These are phyloP conservation scores for Russula virescens DNA, from an alignment of 768 basidiomycete species.

Conservation along the genomic window DNA sequence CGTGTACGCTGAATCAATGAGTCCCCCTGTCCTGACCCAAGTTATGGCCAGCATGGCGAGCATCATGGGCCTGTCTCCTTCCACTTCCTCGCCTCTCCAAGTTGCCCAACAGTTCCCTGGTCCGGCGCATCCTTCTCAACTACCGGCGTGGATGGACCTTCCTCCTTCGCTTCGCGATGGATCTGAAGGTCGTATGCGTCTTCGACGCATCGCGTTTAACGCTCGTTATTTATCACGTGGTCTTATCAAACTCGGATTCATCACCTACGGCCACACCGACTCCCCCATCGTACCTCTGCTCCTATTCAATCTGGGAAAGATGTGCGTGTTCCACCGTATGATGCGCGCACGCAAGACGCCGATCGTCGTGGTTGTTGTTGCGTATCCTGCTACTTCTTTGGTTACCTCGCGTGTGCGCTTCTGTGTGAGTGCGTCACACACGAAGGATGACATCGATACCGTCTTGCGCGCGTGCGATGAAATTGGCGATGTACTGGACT, in stretches of 20 bases:
- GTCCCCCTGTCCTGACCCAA: conserved; percentile 88
- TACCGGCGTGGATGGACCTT: conserved; percentile 78
- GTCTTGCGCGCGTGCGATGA: conserved; percentile 87
- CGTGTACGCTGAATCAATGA: conserved; percentile 84
- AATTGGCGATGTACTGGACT: conserved; percentile 81
- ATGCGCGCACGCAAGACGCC: conserved; percentile 75
- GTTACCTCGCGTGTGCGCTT: conserved; percentile 87
- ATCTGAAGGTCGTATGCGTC: conserved; percentile 71
- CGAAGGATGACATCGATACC: conserved; percentile 91
- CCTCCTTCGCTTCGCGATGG: conserved; percentile 73
- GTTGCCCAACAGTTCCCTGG: conserved; percentile 52
- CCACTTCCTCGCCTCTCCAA: conserved; percentile 30
- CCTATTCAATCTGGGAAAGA: conserved; percentile 90
- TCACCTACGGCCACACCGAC: conserved; percentile 87
- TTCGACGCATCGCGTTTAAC: conserved; percentile 92
- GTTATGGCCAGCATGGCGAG: conserved; percentile 89
- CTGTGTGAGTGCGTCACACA: conserved; percentile 92
- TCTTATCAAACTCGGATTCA: conserved; percentile 89
- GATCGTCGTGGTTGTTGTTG: conserved; percentile 84
- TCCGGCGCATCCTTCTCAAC: conserved; percentile 53
- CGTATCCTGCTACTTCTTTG: conserved; percentile 86
- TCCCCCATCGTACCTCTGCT: conserved; percentile 93
- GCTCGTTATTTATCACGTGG: conserved; percentile 84
- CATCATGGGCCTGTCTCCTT: conserved; percentile 80
- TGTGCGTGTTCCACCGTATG: conserved; percentile 84